Conservation (phyloP, 345 rosid species). For the Bretschneidera sinensis region DNA sequence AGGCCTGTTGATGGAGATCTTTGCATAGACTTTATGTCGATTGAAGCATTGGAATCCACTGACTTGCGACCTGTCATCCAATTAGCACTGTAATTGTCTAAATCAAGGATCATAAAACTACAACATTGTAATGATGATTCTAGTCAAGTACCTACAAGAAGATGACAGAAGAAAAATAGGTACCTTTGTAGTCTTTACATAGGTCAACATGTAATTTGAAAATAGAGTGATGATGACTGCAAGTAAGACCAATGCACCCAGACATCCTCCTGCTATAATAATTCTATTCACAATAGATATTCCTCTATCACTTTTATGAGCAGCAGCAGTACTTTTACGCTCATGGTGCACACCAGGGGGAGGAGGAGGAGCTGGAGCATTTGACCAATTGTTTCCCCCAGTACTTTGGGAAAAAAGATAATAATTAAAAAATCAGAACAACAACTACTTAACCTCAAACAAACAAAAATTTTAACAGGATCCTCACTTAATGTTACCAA, state of each 20-base stretch:
- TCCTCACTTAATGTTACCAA: slow-evolving; percentile 59
- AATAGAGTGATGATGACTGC: slow-evolving; percentile 43
- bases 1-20: slow-evolving; percentile 56
- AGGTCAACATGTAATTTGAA: slow-evolving; percentile 23
- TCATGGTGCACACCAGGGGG: slow-evolving; percentile 58
- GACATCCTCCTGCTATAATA: slow-evolving; percentile 33
- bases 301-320: slow-evolving; percentile 5
- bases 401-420: slow-evolving; percentile 47
- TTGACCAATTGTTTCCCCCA: slow-evolving; percentile 82
- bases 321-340: slow-evolving; percentile 17
- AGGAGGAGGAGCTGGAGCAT: slow-evolving; percentile 66
- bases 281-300: slow-evolving; percentile 34
- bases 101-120: not conserved
- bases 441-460: slow-evolving; percentile 1
- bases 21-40: slow-evolving; percentile 41
- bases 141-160: not conserved
- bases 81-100: not conserved
- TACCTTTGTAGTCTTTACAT: slow-evolving; percentile 47
- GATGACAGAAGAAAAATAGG: not conserved
- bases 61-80: slow-evolving; percentile 33
- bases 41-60: slow-evolving; percentile 34
- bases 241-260: slow-evolving; percentile 43
- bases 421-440: slow-evolving; percentile 18
- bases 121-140: not conserved
- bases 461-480: slow-evolving; percentile 11